Percentiles rank a stretch among this genome's conserved stretches.
These are phyloP conservation scores for Arthrinium phaeospermum DNA, from an alignment of 2,329 filamentous ascomycete genomes.

Conservation along the genomic window DNA sequence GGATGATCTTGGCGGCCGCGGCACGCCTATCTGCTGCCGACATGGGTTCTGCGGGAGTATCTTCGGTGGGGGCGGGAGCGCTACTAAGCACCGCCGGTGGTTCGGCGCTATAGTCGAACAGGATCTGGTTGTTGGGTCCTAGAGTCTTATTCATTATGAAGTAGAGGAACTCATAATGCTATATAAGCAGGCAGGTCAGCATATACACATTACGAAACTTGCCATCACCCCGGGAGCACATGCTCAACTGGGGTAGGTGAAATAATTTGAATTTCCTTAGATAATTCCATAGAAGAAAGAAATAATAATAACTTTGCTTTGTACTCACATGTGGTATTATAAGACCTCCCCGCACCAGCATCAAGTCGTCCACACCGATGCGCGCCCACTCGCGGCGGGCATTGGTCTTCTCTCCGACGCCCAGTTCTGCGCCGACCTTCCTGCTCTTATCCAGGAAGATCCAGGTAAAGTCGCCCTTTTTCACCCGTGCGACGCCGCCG, in stretches of 20 bases:
- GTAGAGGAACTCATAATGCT: conserved; percentile 98
- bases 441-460: conserved; percentile 89
- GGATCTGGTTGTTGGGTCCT: conserved; percentile 70
- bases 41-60: conserved; percentile 40
- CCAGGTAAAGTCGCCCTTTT: conserved; percentile 94
- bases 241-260: neutral
- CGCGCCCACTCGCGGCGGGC: conserved; percentile 85
- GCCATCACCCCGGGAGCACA: neutral
- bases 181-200: conserved; percentile 46
- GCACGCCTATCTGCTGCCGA: conserved; percentile 42
- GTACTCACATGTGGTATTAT: conserved; percentile 89
- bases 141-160: conserved; percentile 89
- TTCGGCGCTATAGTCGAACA: conserved; percentile 77
- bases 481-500: conserved; percentile 82
- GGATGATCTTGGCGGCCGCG: conserved; percentile 43
- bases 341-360: conserved; percentile 87
- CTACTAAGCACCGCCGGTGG: conserved; percentile 43
- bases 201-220: neutral
- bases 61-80: conserved; percentile 24
- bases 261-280: neutral
- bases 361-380: conserved; percentile 92
- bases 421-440: conserved; percentile 85
- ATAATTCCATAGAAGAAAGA: conserved; percentile 20
- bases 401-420: conserved; percentile 72
- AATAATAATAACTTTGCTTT: neutral